Evolutionary conservation across 2,329 filamentous ascomycete genomes (phyloP), one percentile per base, ranked within the genome.

Genomic region (Truncatella angustata): DNA sequence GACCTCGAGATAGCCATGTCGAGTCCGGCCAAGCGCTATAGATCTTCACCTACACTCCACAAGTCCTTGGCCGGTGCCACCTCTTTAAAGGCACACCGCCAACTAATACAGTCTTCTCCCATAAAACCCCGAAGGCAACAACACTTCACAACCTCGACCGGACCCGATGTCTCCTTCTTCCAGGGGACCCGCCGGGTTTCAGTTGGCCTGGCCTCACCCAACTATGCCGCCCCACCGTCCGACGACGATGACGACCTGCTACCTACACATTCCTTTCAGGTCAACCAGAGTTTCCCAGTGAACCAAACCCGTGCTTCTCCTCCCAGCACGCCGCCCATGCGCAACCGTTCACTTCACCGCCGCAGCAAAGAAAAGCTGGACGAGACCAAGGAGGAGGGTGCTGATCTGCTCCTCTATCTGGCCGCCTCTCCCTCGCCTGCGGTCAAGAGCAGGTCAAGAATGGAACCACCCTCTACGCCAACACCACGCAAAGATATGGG

Each of bases 351-450:
- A 60, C 55, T 71, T 53, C 70, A 71, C 58, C 73, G 73, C 56
- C 77, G 73, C 53, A 77, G 66, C 67, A 79, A 73, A 58, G 78
- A 78, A 51, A 76, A 74, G 59, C 68, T 67, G 53, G 62, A 75
- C 48, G 76, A 73, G 43, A 78, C 81, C 21, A 87, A 86, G 65
- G 86, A 94, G 64, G 90, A 96, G 64, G 92, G 91, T 26, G 89
- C 88, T 14, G 89, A 91, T 67, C 73, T 93, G 34, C 75, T 94
- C 21, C 77, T 93, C 35, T 97, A 93, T 68, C 82, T 97, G 14
- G 92, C 92, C 45, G 90, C 91, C 48, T 97, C 93, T 5, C 94
- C 94, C 1, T 96, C 91, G 0, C 91, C 91, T 1, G 91, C 90
- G 43, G 84, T 86, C 49, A 75, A 78, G 21, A 67, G 62, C 46